Conservation (phyloP, 2,329 filamentous ascomycete species). For the Erysiphe pulchra region DNA sequence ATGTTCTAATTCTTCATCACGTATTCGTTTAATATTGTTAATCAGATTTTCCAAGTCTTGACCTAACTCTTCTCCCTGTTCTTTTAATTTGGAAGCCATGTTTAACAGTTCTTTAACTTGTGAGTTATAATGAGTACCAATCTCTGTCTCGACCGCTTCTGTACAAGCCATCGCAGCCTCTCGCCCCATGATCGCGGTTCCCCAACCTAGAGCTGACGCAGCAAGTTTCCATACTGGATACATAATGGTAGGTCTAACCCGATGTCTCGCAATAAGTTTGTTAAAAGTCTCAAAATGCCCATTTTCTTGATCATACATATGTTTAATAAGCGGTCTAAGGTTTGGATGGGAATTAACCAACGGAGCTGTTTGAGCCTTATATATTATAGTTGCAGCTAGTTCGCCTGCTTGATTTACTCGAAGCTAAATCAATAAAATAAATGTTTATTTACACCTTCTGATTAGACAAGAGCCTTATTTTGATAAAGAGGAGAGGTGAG, state of each 20-base stretch:
- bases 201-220: constrained; percentile 65
- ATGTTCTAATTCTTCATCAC: constrained; percentile 93
- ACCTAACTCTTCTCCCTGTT: constrained; percentile 53
- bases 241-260: constrained; percentile 74
- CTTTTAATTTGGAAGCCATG: constrained; percentile 55
- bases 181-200: constrained; percentile 64
- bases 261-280: constrained; percentile 54
- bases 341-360: constrained; percentile 60
- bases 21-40: constrained; percentile 49
- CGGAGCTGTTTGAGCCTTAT: constrained; percentile 66
- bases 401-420: constrained; percentile 96
- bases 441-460: not conserved
- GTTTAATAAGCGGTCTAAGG: constrained; percentile 70
- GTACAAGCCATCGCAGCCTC: constrained; percentile 98
- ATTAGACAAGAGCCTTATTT: too few species aligned
- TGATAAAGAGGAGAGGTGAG: not conserved
- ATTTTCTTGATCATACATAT: constrained; percentile 96
- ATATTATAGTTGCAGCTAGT: constrained; percentile 88
- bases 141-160: constrained; percentile 95
- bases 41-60: constrained; percentile 52
- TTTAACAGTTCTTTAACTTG: constrained; percentile 63
- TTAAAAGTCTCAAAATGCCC: constrained; percentile 77
- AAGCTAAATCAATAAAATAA: constrained; percentile 22
- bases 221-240: constrained; percentile 73
- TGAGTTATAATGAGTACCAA: constrained; percentile 82